Conservation (phyloP, 2,329 filamentous ascomycete species). For the Trichophyton mentagrophytes region DNA sequence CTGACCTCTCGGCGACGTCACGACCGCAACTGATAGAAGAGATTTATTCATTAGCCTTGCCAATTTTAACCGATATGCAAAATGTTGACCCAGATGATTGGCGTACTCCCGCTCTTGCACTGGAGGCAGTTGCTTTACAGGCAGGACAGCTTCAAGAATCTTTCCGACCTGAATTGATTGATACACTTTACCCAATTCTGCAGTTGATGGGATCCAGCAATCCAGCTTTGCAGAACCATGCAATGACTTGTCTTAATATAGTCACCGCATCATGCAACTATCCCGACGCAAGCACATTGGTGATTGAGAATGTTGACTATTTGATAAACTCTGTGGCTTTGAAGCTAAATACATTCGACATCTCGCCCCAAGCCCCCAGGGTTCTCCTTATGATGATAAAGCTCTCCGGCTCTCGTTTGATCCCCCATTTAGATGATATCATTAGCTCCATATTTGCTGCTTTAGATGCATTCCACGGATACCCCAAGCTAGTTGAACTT, state of each 20-base stretch:
- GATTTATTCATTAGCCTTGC: slow-evolving; percentile 32
- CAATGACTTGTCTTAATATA: slow-evolving; percentile 68
- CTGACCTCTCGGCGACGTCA: slow-evolving; percentile 18
- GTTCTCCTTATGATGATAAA: slow-evolving; percentile 91
- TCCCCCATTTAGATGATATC: slow-evolving; percentile 85
- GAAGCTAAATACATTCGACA: slow-evolving; percentile 79
- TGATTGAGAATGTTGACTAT: slow-evolving; percentile 89
- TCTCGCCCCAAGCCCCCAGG: slow-evolving; percentile 80
- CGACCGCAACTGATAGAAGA: slow-evolving; percentile 31
- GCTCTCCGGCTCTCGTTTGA: slow-evolving; percentile 64
- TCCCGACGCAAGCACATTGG: slow-evolving; percentile 56
- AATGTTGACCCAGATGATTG: slow-evolving; percentile 44
- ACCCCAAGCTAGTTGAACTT: slow-evolving; percentile 69
- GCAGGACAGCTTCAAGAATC: slow-evolving; percentile 52
- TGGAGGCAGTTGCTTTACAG: slow-evolving; percentile 69
- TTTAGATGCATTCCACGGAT: slow-evolving; percentile 90
- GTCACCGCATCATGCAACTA: slow-evolving; percentile 69
- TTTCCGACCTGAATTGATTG: slow-evolving; percentile 77
- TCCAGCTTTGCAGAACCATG: slow-evolving; percentile 59
- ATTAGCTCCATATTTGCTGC: slow-evolving; percentile 84
- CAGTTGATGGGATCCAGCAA: slow-evolving; percentile 69
- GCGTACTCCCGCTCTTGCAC: slow-evolving; percentile 62
- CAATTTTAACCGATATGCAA: slow-evolving; percentile 27
- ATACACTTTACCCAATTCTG: slow-evolving; percentile 80
- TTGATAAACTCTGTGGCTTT: slow-evolving; percentile 86